Evolutionary conservation across 2,329 filamentous ascomycete species (phyloP).

Genomic region (Colletotrichum abscissum): DNA sequence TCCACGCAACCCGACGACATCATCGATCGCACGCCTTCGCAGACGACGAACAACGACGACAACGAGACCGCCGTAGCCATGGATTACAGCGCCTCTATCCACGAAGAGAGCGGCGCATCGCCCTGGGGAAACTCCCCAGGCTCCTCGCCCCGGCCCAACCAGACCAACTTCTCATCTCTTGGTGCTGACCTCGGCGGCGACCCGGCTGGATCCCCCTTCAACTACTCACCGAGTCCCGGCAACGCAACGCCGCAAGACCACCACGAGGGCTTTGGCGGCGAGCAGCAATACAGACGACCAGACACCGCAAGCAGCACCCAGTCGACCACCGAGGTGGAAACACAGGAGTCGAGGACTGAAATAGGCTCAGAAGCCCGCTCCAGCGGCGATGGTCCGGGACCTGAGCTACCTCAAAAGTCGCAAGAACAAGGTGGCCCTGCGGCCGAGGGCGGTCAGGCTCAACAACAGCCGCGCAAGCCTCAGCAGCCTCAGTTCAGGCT

Average conservation of each 20-base stretch:
- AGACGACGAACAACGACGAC: background rate
- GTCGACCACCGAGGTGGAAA: conserved; percentile 55
- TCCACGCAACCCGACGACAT: conserved; percentile 22
- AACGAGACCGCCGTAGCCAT: conserved; percentile 45
- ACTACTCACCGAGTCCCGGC: conserved; percentile 54
- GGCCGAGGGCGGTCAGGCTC: conserved; percentile 37
- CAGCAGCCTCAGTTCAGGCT: conserved; percentile 82
- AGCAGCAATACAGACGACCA: conserved; percentile 57
- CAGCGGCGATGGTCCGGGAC: conserved; percentile 36
- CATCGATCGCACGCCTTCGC: background rate
- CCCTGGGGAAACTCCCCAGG: conserved; percentile 68
- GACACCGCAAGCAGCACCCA: conserved; percentile 56
- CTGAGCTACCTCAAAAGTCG: conserved; percentile 39
- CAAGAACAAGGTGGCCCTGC: conserved; percentile 40
- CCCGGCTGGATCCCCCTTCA: conserved; percentile 54
- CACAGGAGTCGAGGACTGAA: conserved; percentile 47
- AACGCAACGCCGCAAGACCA: conserved; percentile 54
- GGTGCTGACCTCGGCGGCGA: conserved; percentile 48
- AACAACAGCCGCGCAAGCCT: conserved; percentile 64
- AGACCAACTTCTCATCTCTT: conserved; percentile 53
- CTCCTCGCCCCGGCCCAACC: conserved; percentile 60
- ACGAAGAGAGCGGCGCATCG: conserved; percentile 65
- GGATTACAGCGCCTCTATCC: conserved; percentile 69
- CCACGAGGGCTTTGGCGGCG: conserved; percentile 48
- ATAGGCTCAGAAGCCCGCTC: conserved; percentile 33